A percentile compares a stretch with the other conserved stretches of the same genome.
Evolutionary conservation across 805 yeast genomes (phyloP).

Genomic region (Hanseniaspora jakobsenii): DNA sequence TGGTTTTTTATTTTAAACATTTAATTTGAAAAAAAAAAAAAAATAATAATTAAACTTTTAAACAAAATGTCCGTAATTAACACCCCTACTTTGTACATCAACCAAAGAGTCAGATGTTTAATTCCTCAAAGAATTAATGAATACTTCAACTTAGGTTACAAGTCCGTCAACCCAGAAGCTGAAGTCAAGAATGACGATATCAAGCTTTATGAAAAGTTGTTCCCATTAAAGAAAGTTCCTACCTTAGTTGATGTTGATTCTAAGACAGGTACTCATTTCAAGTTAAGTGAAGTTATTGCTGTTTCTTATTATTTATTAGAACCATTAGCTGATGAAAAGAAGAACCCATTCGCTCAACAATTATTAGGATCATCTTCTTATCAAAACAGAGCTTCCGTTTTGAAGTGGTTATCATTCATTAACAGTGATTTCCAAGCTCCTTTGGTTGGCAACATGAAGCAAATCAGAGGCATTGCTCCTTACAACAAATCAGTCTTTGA

Average conservation of each 20-base stretch:
- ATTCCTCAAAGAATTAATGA: constrained; percentile 40
- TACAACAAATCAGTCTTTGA: constrained; percentile 60
- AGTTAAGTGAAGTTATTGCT: constrained; percentile 59
- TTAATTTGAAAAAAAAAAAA: too few species aligned
- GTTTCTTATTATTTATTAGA: constrained; percentile 39
- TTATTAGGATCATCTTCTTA: constrained; percentile 20
- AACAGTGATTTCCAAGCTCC: constrained; percentile 51
- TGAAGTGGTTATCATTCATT: constrained; percentile 68
- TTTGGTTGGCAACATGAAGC: constrained; percentile 41
- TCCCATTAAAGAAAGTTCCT: constrained; percentile 58
- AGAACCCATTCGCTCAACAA: constrained; percentile 35
- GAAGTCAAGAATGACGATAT: too few species aligned
- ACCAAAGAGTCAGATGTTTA: constrained; percentile 23
- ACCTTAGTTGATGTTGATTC: constrained; percentile 42
- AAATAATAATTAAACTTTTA: too few species aligned
- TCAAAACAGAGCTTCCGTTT: constrained; percentile 31
- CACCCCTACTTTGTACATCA: constrained; percentile 31
- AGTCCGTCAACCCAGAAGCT: constrained; percentile 36
- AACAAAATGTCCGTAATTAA: too few species aligned
- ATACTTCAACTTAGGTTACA: constrained; percentile 44
- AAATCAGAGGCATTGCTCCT: constrained; percentile 53
- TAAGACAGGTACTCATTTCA: constrained; percentile 48
- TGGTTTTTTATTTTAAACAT: too few species aligned
- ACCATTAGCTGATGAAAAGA: too few species aligned
- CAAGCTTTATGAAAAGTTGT: constrained; percentile 28